Evolutionary conservation across 148 eudicot species (phyloP).

Genomic region (Rhododendron griersonianum): DNA sequence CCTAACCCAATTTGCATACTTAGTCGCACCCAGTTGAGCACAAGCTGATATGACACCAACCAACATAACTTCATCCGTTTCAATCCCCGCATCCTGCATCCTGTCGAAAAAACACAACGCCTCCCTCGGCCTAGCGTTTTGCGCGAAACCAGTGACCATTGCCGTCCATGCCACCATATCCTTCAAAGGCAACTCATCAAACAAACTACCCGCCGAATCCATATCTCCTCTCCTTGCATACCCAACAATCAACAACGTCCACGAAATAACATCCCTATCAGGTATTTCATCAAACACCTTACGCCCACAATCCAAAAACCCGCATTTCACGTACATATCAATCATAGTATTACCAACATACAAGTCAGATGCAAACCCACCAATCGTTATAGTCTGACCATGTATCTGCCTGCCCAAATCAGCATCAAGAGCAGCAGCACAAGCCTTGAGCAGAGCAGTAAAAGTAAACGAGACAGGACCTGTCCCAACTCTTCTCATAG

Average conservation of each 20-base stretch:
- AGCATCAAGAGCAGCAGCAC: conserved; percentile 19
- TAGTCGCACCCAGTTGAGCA: conserved; percentile 49
- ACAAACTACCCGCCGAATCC: conserved; percentile 38
- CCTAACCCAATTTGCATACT: conserved; percentile 34
- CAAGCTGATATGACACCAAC: conserved; percentile 59
- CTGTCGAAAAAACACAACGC: conserved; percentile 40
- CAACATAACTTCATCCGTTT: conserved; percentile 45
- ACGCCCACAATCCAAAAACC: conserved; percentile 35
- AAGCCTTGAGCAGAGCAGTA: conserved; percentile 40
- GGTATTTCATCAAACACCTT: conserved; percentile 62
- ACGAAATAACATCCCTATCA: conserved; percentile 37
- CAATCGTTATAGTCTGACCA: conserved; percentile 32
- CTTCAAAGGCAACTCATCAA: conserved; percentile 39
- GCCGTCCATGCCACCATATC: conserved; percentile 46
- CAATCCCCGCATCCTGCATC: conserved; percentile 35
- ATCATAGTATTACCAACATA: conserved; percentile 40
- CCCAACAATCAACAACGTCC: conserved; percentile 43
- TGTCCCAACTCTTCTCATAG: conserved; percentile 35
- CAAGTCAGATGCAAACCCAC: conserved; percentile 46
- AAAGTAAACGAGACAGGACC: conserved; percentile 41
- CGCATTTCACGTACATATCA: conserved; percentile 46
- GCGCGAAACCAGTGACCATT: conserved; percentile 41
- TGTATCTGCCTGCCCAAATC: conserved; percentile 44
- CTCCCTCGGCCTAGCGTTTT: conserved; percentile 48
- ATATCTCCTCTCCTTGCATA: conserved; percentile 41